Evolutionary conservation across 495 filamentous ascomycete genomes (phyloP).

Genomic region (Penicillium nucicola): DNA sequence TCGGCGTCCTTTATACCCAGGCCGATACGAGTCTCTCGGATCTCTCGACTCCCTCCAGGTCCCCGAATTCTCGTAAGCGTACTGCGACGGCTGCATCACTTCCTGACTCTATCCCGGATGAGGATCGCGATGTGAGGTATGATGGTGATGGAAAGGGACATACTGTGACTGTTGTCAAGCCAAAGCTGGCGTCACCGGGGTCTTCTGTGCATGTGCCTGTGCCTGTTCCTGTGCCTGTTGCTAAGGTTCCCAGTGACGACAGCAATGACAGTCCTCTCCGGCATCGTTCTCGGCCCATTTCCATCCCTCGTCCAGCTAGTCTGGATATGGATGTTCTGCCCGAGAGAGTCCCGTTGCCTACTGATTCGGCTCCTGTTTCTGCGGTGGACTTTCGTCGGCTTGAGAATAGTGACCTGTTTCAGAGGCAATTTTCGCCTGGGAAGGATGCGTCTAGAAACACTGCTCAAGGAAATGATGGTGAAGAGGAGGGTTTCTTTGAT

Average conservation of each 20-base stretch:
- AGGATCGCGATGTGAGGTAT: constrained; percentile 1
- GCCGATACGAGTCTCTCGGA: neutral
- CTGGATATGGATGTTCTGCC: neutral
- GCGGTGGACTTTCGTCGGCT: neutral
- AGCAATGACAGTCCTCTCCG: neutral
- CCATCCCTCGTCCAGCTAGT: constrained; percentile 11
- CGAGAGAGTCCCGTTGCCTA: neutral
- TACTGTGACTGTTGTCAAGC: neutral
- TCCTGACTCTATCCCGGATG: constrained; percentile 18
- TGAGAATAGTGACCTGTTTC: neutral
- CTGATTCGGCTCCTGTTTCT: neutral
- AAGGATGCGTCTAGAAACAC: no score
- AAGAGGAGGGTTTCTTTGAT: no score
- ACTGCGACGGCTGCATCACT: constrained; percentile 26
- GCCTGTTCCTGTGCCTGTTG: no score
- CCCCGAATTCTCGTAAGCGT: constrained; percentile 17
- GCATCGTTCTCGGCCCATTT: neutral
- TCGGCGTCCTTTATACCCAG: neutral
- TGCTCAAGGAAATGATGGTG: no score
- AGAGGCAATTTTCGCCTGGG: no score
- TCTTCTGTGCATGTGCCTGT: no score
- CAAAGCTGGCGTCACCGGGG: neutral
- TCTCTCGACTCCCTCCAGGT: neutral
- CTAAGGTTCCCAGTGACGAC: neutral
- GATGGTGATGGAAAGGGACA: neutral